phyloP scores from a whole-genome alignment of 1,139 yeast genomes.

The Lodderomyces metapsilosis region DNA sequence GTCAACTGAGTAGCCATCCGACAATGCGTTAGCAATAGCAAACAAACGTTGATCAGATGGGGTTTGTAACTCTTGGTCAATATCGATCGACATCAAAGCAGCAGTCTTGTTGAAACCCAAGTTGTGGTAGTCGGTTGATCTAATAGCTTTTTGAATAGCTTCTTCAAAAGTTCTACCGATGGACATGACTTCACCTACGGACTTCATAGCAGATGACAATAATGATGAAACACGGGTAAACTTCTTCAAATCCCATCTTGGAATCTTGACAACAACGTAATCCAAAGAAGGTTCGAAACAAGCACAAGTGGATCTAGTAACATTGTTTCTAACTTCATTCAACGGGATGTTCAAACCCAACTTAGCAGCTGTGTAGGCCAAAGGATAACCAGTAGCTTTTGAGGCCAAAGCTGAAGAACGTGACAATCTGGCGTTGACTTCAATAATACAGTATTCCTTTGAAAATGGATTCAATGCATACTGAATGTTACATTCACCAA shows the following conservation, averaged over 20 bases:
- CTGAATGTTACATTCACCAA: slow-evolving; percentile 98
- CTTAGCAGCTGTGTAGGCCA: slow-evolving; percentile 98
- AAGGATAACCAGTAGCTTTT: slow-evolving; percentile 97
- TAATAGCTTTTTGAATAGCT: slow-evolving; percentile 95
- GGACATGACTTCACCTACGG: slow-evolving; percentile 99
- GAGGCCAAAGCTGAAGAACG: slow-evolving; percentile 98
- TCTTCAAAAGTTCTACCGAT: slow-evolving; percentile 98
- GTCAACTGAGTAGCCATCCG: slow-evolving; percentile 86
- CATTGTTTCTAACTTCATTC: slow-evolving; percentile 89
- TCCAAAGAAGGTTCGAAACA: slow-evolving; percentile 98
- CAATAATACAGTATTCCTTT: slow-evolving; percentile 94
- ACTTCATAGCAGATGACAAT: slow-evolving; percentile 79
- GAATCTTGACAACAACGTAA: slow-evolving; percentile 96
- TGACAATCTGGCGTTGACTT: slow-evolving; percentile 96
- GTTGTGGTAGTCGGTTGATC: slow-evolving; percentile 94
- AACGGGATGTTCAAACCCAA: slow-evolving; percentile 91
- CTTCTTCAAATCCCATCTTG: slow-evolving; percentile 98
- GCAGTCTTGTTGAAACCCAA: slow-evolving; percentile 91
- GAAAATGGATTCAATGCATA: slow-evolving; percentile 94
- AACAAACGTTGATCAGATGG: slow-evolving; percentile 96
- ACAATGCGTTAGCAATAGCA: slow-evolving; percentile 91
- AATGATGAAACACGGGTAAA: slow-evolving; percentile 51
- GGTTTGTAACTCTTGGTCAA: slow-evolving; percentile 86
- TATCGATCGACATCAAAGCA: slow-evolving; percentile 74
- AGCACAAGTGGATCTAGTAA: slow-evolving; percentile 92